Percentiles rank a stretch among this genome's conserved stretches.
phyloP scores from a whole-genome alignment of 2,329 filamentous ascomycete genomes.

The Beauveria medogensis region DNA sequence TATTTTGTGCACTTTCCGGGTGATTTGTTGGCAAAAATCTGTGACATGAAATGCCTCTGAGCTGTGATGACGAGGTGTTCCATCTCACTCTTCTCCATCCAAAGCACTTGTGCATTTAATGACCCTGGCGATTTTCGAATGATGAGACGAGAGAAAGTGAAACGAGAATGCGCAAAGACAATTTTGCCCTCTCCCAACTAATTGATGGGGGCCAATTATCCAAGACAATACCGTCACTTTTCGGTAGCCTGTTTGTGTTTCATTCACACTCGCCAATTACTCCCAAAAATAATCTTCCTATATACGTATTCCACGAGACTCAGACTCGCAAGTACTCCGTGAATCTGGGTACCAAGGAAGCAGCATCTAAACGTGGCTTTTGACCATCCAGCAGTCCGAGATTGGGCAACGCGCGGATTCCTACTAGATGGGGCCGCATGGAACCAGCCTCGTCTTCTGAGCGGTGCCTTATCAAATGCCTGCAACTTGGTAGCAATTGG shows the following conservation, averaged over 20 bases:
- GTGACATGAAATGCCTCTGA: background rate
- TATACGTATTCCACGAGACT: background rate
- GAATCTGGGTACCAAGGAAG: too few species aligned
- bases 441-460: slow-evolving; percentile 2
- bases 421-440: background rate
- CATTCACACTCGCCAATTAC: too few species aligned
- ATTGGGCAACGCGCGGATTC: background rate
- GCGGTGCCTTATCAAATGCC: background rate
- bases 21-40: background rate
- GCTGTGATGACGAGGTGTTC: background rate
- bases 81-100: background rate
- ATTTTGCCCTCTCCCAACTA: background rate
- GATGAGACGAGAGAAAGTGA: too few species aligned
- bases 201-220: background rate
- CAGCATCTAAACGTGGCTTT: background rate
- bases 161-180: background rate
- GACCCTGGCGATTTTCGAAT: too few species aligned
- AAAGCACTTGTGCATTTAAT: too few species aligned
- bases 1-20: background rate
- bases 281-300: too few species aligned
- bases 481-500: background rate
- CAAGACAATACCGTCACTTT: background rate
- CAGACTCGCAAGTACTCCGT: background rate
- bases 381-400: background rate
- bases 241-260: too few species aligned